phyloP scores from a whole-genome alignment of 768 basidiomycete genomes.

The Cantharellus anzutake region DNA sequence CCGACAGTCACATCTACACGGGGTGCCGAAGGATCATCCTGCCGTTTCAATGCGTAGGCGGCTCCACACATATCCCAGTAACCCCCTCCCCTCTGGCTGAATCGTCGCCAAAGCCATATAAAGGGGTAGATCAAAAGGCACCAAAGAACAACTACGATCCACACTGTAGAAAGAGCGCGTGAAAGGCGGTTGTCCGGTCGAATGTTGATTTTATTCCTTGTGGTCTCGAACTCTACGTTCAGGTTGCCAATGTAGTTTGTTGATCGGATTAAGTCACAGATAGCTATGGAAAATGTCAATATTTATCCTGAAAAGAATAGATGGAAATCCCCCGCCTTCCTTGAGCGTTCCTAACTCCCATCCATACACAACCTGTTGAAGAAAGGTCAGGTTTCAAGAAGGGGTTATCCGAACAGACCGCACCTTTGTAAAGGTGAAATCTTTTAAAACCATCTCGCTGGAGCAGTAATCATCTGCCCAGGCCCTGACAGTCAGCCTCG shows the following conservation, averaged over 20 bases:
- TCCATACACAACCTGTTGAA: slow-evolving; percentile 33
- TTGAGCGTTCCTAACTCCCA: slow-evolving; percentile 30
- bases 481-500: slow-evolving; percentile 25
- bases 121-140: slow-evolving; percentile 58
- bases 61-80: slow-evolving; percentile 59
- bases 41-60: slow-evolving; percentile 41
- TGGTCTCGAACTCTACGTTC: slow-evolving; percentile 30
- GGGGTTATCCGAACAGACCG: slow-evolving; percentile 1
- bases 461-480: slow-evolving; percentile 77
- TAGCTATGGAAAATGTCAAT: slow-evolving; percentile 13
- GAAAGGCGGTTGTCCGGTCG: slow-evolving; percentile 50
- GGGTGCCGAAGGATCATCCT: not conserved
- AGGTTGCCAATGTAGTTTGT: slow-evolving; percentile 18
- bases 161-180: slow-evolving; percentile 45
- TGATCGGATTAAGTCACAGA: slow-evolving; percentile 21
- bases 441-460: slow-evolving; percentile 51
- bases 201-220: slow-evolving; percentile 34
- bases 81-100: slow-evolving; percentile 47
- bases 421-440: slow-evolving; percentile 59
- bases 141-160: slow-evolving; percentile 50
- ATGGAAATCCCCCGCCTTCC: not conserved
- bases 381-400: not conserved
- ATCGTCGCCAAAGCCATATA: slow-evolving; percentile 59
- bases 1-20: not conserved
- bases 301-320: not conserved